Conservation (phyloP, 176 grass and related monocot genomes). For the Eleusine coracana region DNA sequence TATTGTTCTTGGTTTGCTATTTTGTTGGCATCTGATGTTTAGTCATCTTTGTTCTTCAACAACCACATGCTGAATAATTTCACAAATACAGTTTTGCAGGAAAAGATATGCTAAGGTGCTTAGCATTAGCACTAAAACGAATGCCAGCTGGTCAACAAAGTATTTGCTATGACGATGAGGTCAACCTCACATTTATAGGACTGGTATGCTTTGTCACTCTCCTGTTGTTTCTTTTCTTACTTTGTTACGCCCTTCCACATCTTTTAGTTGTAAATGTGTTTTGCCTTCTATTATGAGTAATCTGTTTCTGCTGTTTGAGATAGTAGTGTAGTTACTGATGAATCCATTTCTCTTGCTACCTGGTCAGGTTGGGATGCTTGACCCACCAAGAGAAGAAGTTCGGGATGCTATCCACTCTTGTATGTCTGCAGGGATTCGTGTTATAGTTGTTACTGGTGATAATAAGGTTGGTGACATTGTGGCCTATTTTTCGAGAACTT, state of each 20-base stretch:
- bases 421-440: slow-evolving; percentile 97
- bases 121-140: slow-evolving; percentile 91
- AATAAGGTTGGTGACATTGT: slow-evolving; percentile 73
- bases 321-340: slow-evolving; percentile 35
- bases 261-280: not conserved
- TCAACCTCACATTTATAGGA: slow-evolving; percentile 96
- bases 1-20: slow-evolving; percentile 1
- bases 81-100: slow-evolving; percentile 85
- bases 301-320: slow-evolving; percentile 32
- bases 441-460: slow-evolving; percentile 98
- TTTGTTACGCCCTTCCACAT: not conserved
- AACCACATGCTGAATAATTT: slow-evolving; percentile 42
- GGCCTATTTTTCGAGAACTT: slow-evolving; percentile 30
- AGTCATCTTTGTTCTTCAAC: slow-evolving; percentile 3
- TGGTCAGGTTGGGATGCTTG: slow-evolving; percentile 92
- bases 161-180: slow-evolving; percentile 78
- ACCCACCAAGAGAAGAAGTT: slow-evolving; percentile 98
- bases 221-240: slow-evolving; percentile 11
- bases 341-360: slow-evolving; percentile 32
- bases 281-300: not conserved
- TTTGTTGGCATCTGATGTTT: not conserved
- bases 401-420: slow-evolving; percentile 81
- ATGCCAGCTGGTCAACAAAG: slow-evolving; percentile 90
- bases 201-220: slow-evolving; percentile 64
- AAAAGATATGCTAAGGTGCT: slow-evolving; percentile 85